Evolutionary conservation across 1,139 yeast genomes (phyloP).

Genomic region (Hyphopichia khmerensis): DNA sequence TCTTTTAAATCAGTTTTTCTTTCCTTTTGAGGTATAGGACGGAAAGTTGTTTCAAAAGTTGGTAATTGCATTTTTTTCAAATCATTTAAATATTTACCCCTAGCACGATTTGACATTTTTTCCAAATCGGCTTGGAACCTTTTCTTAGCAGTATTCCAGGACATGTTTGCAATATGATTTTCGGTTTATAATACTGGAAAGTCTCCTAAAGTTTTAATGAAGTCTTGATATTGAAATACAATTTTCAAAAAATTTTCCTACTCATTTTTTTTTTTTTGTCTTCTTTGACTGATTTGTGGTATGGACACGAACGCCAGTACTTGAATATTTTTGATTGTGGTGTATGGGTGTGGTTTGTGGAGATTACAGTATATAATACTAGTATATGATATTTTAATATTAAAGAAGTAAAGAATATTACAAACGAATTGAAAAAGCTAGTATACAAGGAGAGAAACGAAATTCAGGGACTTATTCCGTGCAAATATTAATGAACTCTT

Average conservation of each 20-base stretch:
- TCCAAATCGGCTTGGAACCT: constrained; percentile 39
- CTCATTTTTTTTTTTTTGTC: not conserved
- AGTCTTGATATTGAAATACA: not conserved
- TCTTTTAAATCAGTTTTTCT: constrained; percentile 28
- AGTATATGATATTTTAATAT: no score
- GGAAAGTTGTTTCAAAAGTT: constrained; percentile 27
- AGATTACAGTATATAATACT: no score
- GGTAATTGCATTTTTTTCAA: constrained; percentile 34
- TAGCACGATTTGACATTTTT: constrained; percentile 29
- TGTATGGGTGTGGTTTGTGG: no score
- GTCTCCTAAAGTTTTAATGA: no score
- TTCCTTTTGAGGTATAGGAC: constrained; percentile 26
- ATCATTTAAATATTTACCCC: constrained; percentile 24
- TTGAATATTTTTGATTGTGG: not conserved
- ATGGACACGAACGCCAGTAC: no score
- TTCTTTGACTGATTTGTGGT: no score
- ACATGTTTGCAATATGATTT: no score
- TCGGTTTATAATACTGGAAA: no score
- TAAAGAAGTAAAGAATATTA: not conserved
- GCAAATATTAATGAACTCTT: constrained; percentile 89
- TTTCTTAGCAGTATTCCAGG: constrained; percentile 37
- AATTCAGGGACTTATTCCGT: constrained; percentile 49
- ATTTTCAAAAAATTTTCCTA: not conserved
- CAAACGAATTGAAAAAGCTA: not conserved
- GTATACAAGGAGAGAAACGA: not conserved